Conservation (phyloP, 2,329 filamentous ascomycete genomes). For the Fusarium phyllophilum region DNA sequence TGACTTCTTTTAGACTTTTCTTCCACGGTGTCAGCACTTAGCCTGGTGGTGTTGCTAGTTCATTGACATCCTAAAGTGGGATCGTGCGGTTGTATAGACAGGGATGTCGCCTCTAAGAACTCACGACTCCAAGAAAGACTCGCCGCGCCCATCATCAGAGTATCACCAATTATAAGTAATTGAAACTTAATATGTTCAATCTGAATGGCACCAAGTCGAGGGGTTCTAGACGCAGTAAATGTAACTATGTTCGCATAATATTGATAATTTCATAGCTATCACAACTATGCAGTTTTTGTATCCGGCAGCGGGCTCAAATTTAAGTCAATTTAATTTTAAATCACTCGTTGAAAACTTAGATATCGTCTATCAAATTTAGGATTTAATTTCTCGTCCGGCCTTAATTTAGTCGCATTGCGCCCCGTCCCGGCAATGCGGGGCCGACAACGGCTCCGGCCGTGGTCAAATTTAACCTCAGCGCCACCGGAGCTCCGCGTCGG, state of each 20-base stretch:
- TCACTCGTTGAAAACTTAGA: not conserved
- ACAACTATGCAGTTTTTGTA: not conserved
- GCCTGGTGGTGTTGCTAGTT: constrained; percentile 28
- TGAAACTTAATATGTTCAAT: no score
- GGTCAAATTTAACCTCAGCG: constrained; percentile 15
- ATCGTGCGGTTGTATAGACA: constrained; percentile 17
- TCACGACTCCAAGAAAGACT: not conserved
- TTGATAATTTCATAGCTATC: not conserved
- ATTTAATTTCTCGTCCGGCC: not conserved
- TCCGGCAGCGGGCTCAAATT: not conserved
- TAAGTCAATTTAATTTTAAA: not conserved
- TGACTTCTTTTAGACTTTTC: not conserved
- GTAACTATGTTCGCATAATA: not conserved
- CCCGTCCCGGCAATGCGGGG: constrained; percentile 17
- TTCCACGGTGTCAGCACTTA: constrained; percentile 15
- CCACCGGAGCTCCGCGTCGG: not conserved
- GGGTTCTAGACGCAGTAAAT: not conserved
- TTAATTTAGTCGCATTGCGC: constrained; percentile 6
- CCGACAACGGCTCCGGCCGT: constrained; percentile 6
- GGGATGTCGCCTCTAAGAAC: constrained; percentile 1
- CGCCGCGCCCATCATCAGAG: not conserved
- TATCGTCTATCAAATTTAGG: not conserved
- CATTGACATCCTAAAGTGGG: constrained; percentile 16
- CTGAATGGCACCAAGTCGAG: not conserved
- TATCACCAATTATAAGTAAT: not conserved